phyloP scores from a whole-genome alignment of 2,329 filamentous ascomycete genomes.

The Monilinia vaccinii-corymbosi region DNA sequence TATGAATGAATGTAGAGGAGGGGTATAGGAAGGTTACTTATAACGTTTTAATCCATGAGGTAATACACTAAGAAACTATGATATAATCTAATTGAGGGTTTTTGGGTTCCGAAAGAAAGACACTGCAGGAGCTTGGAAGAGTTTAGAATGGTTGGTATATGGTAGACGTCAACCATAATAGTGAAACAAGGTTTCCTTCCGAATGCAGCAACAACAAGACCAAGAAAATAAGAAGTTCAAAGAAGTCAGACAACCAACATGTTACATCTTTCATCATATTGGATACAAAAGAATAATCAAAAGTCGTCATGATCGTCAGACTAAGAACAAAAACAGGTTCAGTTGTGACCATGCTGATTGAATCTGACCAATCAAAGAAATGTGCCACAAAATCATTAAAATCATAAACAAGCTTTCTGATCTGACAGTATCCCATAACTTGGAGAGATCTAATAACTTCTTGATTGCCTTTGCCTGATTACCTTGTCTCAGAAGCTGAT shows the following conservation, averaged over 20 bases:
- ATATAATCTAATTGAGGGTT: constrained; percentile 5
- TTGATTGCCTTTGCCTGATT: not conserved
- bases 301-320: not conserved
- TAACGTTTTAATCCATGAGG: not conserved
- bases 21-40: not conserved
- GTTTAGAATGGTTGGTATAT: constrained; percentile 9
- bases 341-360: not conserved
- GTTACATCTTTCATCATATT: not conserved
- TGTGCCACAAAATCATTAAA: not conserved
- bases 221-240: constrained; percentile 1
- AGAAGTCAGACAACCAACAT: not conserved
- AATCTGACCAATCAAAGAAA: not conserved
- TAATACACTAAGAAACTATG: not conserved
- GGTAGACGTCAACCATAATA: not conserved
- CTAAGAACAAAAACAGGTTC: not conserved
- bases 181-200: not conserved
- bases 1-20: not conserved
- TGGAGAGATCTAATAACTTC: not conserved
- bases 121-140: not conserved
- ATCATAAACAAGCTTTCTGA: not conserved
- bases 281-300: not conserved
- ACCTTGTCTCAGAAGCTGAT: not conserved
- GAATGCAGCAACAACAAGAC: not conserved
- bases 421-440: not conserved
- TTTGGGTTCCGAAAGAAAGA: not conserved